Evolutionary conservation across 306 rosid species (phyloP).

Genomic region (Trifolium dubium): DNA sequence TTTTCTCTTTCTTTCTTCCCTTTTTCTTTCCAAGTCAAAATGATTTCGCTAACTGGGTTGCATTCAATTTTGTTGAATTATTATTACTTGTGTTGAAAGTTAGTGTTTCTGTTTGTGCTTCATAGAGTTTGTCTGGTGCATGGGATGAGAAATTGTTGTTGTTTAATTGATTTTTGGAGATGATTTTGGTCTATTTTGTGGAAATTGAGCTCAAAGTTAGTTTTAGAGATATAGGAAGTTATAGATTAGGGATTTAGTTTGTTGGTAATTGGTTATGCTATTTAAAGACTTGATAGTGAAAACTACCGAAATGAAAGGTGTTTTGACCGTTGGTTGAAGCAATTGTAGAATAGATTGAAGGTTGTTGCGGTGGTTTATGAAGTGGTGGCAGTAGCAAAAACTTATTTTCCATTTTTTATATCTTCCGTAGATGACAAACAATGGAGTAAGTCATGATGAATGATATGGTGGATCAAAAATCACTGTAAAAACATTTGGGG

Average conservation of each 20-base stretch:
- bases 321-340: background rate
- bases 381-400: background rate
- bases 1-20: background rate
- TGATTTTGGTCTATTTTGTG: constrained; percentile 24
- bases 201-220: constrained; percentile 10
- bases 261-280: too few species aligned
- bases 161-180: background rate
- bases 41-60: background rate
- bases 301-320: background rate
- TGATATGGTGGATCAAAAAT: background rate
- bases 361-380: background rate
- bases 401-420: background rate
- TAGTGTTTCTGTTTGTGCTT: background rate
- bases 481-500: background rate
- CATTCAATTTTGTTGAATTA: background rate
- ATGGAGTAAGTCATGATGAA: background rate
- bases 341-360: background rate
- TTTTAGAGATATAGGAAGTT: too few species aligned
- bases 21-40: background rate
- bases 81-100: background rate
- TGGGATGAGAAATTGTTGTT: constrained; percentile 19
- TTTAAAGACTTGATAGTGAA: background rate
- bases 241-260: too few species aligned
- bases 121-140: constrained; percentile 4
- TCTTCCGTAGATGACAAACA: background rate